Conservation (phyloP, 768 basidiomycete genomes). For the Suillus lakei region DNA sequence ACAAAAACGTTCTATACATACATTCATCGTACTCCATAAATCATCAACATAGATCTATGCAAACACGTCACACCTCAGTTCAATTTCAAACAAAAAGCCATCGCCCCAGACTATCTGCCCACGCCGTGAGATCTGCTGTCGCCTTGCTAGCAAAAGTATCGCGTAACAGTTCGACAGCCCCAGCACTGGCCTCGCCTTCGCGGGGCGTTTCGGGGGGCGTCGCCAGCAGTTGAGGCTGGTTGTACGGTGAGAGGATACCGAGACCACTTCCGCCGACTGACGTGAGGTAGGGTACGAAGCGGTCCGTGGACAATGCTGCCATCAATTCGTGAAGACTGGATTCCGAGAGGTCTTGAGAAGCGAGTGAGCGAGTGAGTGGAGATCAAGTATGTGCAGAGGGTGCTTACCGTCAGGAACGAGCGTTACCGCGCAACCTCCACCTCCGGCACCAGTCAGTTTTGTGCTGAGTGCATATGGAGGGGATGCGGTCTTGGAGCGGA, state of each 20-base stretch:
- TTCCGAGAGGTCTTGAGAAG: slow-evolving; percentile 69
- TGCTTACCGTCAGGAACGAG: slow-evolving; percentile 89
- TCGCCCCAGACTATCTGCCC: slow-evolving; percentile 41
- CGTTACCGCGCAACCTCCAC: slow-evolving; percentile 97
- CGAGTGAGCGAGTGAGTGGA: background rate
- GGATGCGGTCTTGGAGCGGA: slow-evolving; percentile 69
- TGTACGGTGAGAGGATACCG: slow-evolving; percentile 76
- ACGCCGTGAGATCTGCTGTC: slow-evolving; percentile 34
- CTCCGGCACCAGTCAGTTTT: slow-evolving; percentile 98
- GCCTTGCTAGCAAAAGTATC: slow-evolving; percentile 32
- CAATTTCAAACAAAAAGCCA: slow-evolving; percentile 44
- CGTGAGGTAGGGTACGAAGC: slow-evolving; percentile 87
- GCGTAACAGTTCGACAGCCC: slow-evolving; percentile 14
- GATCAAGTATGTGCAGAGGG: slow-evolving; percentile 1
- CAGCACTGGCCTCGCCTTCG: slow-evolving; percentile 1
- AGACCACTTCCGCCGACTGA: slow-evolving; percentile 93
- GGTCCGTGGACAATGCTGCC: slow-evolving; percentile 49
- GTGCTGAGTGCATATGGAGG: slow-evolving; percentile 76
- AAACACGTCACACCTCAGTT: background rate
- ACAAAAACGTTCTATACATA: background rate
- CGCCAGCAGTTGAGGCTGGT: slow-evolving; percentile 38
- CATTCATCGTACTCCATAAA: background rate
- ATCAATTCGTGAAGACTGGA: slow-evolving; percentile 62
- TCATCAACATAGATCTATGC: slow-evolving; percentile 1
- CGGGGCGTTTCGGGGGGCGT: slow-evolving; percentile 35